Conservation (phyloP, 495 filamentous ascomycete genomes). For the Penicillium parvum region DNA sequence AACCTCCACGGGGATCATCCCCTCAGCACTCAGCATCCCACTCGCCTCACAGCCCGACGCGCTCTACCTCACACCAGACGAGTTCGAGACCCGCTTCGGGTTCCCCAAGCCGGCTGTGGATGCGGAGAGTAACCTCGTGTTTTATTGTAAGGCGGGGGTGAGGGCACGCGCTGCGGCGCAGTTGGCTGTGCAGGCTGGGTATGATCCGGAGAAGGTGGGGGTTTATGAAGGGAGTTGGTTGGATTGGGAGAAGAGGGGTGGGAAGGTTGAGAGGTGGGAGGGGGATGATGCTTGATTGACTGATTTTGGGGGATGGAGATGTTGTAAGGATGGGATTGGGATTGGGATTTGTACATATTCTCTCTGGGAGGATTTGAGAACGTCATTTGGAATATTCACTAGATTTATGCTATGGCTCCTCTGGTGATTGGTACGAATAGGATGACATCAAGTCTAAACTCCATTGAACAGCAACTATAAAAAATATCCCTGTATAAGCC, state of each 20-base stretch:
- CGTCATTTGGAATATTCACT: too few species aligned
- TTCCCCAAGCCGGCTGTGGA: conserved; percentile 38
- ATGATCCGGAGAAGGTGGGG: conserved; percentile 60
- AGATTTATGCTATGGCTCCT: too few species aligned
- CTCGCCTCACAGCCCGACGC: conserved; percentile 71
- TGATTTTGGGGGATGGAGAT: not conserved
- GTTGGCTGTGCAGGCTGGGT: conserved; percentile 73
- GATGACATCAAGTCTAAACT: conserved; percentile 12
- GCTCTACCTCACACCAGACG: conserved; percentile 64
- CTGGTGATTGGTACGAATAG: too few species aligned
- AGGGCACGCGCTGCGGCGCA: conserved; percentile 74
- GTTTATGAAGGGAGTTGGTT: conserved; percentile 89
- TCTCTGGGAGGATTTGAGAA: too few species aligned
- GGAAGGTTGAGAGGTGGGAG: conserved; percentile 52
- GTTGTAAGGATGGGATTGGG: not conserved
- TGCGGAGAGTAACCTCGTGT: conserved; percentile 51
- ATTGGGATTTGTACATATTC: conserved; percentile 11
- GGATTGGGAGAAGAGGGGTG: conserved; percentile 75
- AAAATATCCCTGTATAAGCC: conserved; percentile 22
- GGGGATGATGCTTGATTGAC: conserved; percentile 23
- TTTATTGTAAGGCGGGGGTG: conserved; percentile 92
- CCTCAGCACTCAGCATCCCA: conserved; percentile 73
- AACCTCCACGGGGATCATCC: conserved; percentile 64
- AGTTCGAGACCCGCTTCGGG: conserved; percentile 60
- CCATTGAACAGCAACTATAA: conserved; percentile 22